Conservation (phyloP, 2,329 filamentous ascomycete species). For the Furcasterigmium furcatum region DNA sequence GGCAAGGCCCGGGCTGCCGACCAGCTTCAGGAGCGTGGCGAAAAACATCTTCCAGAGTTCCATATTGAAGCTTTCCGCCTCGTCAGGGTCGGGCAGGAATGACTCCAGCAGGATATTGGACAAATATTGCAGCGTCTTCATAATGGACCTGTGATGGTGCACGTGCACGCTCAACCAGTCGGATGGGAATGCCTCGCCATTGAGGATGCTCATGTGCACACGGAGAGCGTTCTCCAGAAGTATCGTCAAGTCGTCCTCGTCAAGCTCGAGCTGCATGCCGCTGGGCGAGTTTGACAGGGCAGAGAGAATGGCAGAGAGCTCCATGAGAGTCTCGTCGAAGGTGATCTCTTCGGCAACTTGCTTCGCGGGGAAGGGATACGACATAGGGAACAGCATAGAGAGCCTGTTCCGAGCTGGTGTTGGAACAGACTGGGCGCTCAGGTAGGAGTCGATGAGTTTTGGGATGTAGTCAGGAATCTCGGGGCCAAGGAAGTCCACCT, state of each 20-base stretch:
- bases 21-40: conserved; percentile 80
- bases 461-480: conserved; percentile 87
- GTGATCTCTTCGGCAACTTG: conserved; percentile 54
- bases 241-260: conserved; percentile 69
- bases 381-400: conserved; percentile 84
- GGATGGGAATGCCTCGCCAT: conserved; percentile 83
- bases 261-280: conserved; percentile 72
- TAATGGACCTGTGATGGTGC: conserved; percentile 85
- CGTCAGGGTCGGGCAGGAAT: conserved; percentile 84
- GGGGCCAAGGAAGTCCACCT: conserved; percentile 73
- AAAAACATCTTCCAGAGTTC: conserved; percentile 95
- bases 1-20: conserved; percentile 83
- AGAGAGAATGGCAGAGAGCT: conserved; percentile 84
- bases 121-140: conserved; percentile 81
- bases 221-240: conserved; percentile 77
- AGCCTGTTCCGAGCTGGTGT: conserved; percentile 60
- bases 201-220: conserved; percentile 84
- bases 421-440: conserved; percentile 62
- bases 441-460: conserved; percentile 87
- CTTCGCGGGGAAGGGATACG: conserved; percentile 84
- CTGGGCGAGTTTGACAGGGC: conserved; percentile 72
- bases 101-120: conserved; percentile 76
- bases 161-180: conserved; percentile 93
- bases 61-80: conserved; percentile 88
- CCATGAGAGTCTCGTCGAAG: conserved; percentile 85